phyloP scores from a whole-genome alignment of 176 grass and related monocot species.

The Oryza meridionalis region DNA sequence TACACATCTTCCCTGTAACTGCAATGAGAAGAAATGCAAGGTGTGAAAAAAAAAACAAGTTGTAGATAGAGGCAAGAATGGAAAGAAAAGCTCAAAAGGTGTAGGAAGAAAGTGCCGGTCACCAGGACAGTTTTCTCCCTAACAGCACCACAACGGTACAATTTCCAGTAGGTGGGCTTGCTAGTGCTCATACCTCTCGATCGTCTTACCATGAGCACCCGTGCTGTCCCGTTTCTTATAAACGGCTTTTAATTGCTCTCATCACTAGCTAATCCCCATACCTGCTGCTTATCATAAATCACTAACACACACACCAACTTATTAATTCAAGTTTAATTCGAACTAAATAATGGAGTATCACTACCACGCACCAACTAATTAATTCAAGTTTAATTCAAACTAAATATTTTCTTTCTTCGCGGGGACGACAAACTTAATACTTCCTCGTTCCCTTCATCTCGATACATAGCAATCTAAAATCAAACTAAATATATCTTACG shows the following conservation, averaged over 20 bases:
- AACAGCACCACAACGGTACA: slow-evolving; percentile 37
- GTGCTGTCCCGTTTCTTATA: slow-evolving; percentile 22
- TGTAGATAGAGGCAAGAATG: too few species aligned
- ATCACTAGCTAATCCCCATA: background rate
- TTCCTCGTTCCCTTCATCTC: too few species aligned
- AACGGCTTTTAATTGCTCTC: slow-evolving; percentile 27
- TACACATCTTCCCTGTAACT: background rate
- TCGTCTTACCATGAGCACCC: background rate
- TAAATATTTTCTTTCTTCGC: background rate
- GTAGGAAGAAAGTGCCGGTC: slow-evolving; percentile 1
- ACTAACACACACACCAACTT: background rate
- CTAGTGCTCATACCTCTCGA: slow-evolving; percentile 1
- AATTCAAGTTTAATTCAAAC: background rate
- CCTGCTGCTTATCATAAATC: background rate
- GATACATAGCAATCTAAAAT: too few species aligned
- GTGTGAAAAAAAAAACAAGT: background rate
- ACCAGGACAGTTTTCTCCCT: background rate
- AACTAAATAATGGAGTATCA: too few species aligned
- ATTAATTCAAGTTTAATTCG: background rate
- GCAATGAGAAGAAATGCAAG: background rate
- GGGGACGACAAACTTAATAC: background rate
- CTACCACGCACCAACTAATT: background rate
- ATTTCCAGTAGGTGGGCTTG: slow-evolving; percentile 32
- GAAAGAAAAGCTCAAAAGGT: background rate
- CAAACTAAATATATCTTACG: too few species aligned